A percentile compares a stretch with the other conserved stretches of the same genome.
These are phyloP conservation scores for Allium fistulosum DNA, from an alignment of 106 monocot species.

Conservation along the genomic window DNA sequence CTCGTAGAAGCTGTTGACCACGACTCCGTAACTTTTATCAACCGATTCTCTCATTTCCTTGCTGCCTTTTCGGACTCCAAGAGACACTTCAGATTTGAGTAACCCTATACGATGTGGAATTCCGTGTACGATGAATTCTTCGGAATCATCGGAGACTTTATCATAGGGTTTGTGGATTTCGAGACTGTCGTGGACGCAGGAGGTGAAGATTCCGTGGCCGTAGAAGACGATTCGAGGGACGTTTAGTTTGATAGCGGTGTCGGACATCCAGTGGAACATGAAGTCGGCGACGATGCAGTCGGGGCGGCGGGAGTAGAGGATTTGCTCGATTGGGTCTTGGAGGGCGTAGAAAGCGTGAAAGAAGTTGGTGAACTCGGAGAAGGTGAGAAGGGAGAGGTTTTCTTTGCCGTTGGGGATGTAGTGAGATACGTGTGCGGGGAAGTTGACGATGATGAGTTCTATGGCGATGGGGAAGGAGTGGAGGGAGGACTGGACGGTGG, in stretches of 20 bases:
- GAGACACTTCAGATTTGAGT: neutral
- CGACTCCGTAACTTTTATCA: slow-evolving; percentile 9
- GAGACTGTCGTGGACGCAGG: slow-evolving; percentile 5
- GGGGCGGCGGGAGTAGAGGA: slow-evolving; percentile 3
- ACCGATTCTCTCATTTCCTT: neutral
- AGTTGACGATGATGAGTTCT: slow-evolving; percentile 1
- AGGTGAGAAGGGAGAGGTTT: slow-evolving; percentile 12
- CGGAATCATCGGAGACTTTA: neutral
- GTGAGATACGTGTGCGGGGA: slow-evolving; percentile 1
- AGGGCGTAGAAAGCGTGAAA: slow-evolving; percentile 9
- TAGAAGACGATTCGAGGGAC: slow-evolving; percentile 4
- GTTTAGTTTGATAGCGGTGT: neutral
- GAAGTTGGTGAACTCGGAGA: neutral
- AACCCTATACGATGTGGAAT: slow-evolving; percentile 7
- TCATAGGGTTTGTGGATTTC: neutral
- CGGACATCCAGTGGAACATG: slow-evolving; percentile 8
- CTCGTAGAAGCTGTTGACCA: slow-evolving; percentile 20
- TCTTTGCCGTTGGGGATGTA: neutral
- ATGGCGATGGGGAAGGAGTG: neutral
- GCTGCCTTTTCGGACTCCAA: neutral
- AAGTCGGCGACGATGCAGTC: slow-evolving; percentile 10
- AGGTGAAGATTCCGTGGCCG: slow-evolving; percentile 1
- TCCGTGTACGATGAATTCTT: neutral
- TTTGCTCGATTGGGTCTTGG: neutral
- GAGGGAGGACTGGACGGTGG: slow-evolving; percentile 13